These are phyloP conservation scores for Raddia guianensis DNA, from an alignment of 176 grass and related monocot genomes.

Conservation along the genomic window DNA sequence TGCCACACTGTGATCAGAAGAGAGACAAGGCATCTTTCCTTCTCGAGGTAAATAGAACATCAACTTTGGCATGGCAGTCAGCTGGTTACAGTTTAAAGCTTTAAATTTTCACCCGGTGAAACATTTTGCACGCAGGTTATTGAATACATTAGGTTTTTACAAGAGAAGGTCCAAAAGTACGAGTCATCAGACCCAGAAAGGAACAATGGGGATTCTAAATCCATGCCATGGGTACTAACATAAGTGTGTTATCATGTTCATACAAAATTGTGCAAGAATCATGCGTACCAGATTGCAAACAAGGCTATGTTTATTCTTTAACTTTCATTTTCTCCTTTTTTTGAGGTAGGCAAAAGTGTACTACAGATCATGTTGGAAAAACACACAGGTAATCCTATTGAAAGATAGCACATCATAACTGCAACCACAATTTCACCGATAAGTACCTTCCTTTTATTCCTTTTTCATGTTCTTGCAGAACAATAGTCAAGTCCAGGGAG, in stretches of 20 bases:
- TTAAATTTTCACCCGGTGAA: background rate
- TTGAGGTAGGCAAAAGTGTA: constrained; percentile 71
- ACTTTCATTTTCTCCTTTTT: background rate
- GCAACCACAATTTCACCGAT: background rate
- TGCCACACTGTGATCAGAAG: constrained; percentile 92
- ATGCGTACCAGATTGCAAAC: background rate
- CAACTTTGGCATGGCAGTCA: background rate
- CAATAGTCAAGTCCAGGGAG: constrained; percentile 41
- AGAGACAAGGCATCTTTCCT: constrained; percentile 98
- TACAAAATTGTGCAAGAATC: background rate
- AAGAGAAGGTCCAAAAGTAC: constrained; percentile 82
- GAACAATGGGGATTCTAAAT: constrained; percentile 62
- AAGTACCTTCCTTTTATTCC: constrained; percentile 25
- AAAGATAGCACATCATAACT: background rate
- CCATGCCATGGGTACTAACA: constrained; percentile 86
- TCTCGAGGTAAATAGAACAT: constrained; percentile 61
- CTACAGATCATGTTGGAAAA: constrained; percentile 95
- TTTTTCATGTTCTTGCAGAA: constrained; percentile 42
- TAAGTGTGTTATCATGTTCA: constrained; percentile 26
- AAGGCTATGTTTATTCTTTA: background rate
- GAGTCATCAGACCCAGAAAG: constrained; percentile 58
- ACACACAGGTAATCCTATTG: constrained; percentile 57
- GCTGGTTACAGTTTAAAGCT: background rate
- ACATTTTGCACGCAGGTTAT: constrained; percentile 70
- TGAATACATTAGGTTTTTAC: constrained; percentile 86